Percentiles rank a stretch among this genome's conserved stretches.
These are phyloP conservation scores for Trametes sp. DNA, from an alignment of 1,284 basidiomycete species.

Conservation along the genomic window DNA sequence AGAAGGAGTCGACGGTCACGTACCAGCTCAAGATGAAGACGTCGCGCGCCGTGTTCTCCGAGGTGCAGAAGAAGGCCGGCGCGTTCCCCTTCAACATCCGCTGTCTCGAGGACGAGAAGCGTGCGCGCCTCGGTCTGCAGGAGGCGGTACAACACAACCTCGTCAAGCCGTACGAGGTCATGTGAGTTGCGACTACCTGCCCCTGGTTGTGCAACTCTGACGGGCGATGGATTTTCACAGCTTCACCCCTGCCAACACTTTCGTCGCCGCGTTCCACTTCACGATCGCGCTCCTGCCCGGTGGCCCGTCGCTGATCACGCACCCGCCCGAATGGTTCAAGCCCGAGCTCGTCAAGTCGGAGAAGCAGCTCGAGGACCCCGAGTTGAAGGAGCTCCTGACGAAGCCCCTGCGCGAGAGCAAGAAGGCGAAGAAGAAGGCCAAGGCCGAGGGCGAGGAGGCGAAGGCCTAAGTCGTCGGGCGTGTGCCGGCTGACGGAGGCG, in stretches of 20 bases:
- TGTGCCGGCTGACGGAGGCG: background rate
- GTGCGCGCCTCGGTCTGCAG: conserved; percentile 93
- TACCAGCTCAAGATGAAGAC: conserved; percentile 99
- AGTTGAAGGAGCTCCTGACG: conserved; percentile 80
- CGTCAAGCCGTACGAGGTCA: conserved; percentile 89
- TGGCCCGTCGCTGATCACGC: conserved; percentile 86
- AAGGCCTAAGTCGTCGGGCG: conserved; percentile 30
- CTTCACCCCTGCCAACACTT: conserved; percentile 81
- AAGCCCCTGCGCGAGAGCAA: conserved; percentile 88
- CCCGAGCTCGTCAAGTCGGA: conserved; percentile 89
- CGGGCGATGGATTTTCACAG: conserved; percentile 45
- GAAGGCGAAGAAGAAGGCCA: conserved; percentile 87
- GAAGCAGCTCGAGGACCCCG: conserved; percentile 89
- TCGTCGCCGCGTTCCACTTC: conserved; percentile 95
- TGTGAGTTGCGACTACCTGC: conserved; percentile 59
- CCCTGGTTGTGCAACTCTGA: background rate
- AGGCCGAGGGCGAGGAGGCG: conserved; percentile 54
- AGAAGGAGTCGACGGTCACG: conserved; percentile 86
- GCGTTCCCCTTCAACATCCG: conserved; percentile 98
- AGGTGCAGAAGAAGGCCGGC: conserved; percentile 98
- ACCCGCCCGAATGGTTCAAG: conserved; percentile 92
- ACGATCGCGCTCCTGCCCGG: conserved; percentile 89
- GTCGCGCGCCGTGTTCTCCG: conserved; percentile 92
- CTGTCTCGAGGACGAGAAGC: conserved; percentile 93
- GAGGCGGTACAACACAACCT: conserved; percentile 95